These are phyloP conservation scores for Pseudogymnoascus sp. DNA, from an alignment of 2,329 filamentous ascomycete species.

Conservation along the genomic window DNA sequence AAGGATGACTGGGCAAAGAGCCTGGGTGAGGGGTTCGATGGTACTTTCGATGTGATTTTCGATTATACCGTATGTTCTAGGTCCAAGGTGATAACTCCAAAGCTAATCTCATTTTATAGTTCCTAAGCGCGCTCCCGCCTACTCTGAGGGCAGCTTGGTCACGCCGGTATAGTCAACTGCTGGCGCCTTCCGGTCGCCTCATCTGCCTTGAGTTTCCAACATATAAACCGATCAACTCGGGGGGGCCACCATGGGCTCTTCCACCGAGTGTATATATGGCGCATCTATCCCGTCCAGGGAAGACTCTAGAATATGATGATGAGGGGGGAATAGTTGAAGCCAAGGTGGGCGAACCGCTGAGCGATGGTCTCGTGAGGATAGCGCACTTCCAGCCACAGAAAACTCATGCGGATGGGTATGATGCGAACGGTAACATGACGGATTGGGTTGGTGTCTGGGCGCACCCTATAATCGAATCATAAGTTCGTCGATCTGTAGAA, in stretches of 20 bases:
- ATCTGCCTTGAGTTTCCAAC: slow-evolving; percentile 71
- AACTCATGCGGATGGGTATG: slow-evolving; percentile 41
- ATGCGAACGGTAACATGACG: slow-evolving; percentile 37
- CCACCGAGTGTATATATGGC: slow-evolving; percentile 61
- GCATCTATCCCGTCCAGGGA: slow-evolving; percentile 61
- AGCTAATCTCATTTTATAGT: slow-evolving; percentile 33
- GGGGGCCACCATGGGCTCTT: slow-evolving; percentile 66
- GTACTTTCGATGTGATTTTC: slow-evolving; percentile 55
- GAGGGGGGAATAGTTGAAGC: slow-evolving; percentile 41
- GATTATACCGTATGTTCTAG: slow-evolving; percentile 48
- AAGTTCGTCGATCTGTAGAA: not conserved
- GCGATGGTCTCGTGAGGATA: slow-evolving; percentile 35
- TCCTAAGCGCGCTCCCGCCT: slow-evolving; percentile 53
- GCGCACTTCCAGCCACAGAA: slow-evolving; percentile 42
- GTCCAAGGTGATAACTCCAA: slow-evolving; percentile 1
- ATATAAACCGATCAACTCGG: slow-evolving; percentile 53
- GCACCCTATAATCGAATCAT: slow-evolving; percentile 20
- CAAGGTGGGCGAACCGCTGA: slow-evolving; percentile 36
- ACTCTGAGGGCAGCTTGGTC: slow-evolving; percentile 46
- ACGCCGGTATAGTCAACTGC: slow-evolving; percentile 40
- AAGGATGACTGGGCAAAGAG: slow-evolving; percentile 44
- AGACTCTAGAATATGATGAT: slow-evolving; percentile 53
- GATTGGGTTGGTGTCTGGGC: slow-evolving; percentile 50
- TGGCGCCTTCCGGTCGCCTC: slow-evolving; percentile 42
- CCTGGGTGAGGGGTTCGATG: slow-evolving; percentile 24